phyloP scores from a whole-genome alignment of 2,329 filamentous ascomycete genomes.

The Clarireedia sp. region DNA sequence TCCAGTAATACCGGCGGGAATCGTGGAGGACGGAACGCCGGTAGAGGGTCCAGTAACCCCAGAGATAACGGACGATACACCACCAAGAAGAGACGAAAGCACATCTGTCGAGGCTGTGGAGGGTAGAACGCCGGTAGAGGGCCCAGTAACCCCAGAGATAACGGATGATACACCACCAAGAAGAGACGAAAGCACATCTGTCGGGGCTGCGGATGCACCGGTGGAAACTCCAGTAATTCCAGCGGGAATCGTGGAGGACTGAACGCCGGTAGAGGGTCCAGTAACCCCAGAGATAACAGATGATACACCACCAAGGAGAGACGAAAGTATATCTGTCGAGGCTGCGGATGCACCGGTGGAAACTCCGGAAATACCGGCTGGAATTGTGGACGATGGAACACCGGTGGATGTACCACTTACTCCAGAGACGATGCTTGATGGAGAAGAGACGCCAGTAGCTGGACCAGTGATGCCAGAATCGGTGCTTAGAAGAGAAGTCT shows the following conservation, averaged over 20 bases:
- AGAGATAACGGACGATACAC: neutral
- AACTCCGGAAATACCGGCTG: neutral
- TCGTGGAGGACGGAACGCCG: neutral
- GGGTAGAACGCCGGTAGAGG: too few species aligned
- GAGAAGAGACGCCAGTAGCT: neutral
- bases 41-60: neutral
- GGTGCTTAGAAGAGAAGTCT: neutral
- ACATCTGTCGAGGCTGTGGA: neutral
- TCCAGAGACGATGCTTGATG: neutral
- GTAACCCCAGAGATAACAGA: neutral
- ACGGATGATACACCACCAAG: neutral
- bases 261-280: neutral
- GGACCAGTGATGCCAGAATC: neutral
- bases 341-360: neutral
- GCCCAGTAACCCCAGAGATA: neutral
- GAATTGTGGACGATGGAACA: neutral
- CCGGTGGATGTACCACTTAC: neutral
- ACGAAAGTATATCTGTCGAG: neutral
- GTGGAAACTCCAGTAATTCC: neutral
- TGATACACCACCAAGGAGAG: neutral
- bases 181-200: neutral
- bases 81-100: neutral
- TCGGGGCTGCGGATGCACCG: neutral
- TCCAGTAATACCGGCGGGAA: neutral
- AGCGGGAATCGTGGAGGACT: neutral